These are phyloP conservation scores for Leccinum variabile DNA, from an alignment of 1,284 basidiomycete genomes.

Conservation along the genomic window DNA sequence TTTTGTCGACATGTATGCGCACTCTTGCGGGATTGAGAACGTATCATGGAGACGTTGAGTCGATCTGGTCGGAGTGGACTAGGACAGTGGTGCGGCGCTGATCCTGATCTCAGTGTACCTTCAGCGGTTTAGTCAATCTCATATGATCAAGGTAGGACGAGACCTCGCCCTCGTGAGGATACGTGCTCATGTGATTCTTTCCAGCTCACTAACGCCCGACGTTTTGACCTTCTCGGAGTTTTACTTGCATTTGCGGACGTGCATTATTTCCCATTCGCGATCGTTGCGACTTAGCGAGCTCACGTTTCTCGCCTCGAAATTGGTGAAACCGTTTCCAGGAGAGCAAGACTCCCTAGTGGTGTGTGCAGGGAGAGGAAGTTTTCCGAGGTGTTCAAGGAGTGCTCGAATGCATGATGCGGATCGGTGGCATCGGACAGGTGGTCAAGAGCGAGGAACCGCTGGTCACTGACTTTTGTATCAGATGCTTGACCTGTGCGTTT, in stretches of 20 bases:
- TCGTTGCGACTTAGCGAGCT: slow-evolving; percentile 55
- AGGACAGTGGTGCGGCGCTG: slow-evolving; percentile 49
- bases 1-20: slow-evolving; percentile 50
- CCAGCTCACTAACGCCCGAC: slow-evolving; percentile 23
- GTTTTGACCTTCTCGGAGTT: slow-evolving; percentile 43
- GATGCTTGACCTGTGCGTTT: slow-evolving; percentile 65
- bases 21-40: slow-evolving; percentile 44
- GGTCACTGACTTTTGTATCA: slow-evolving; percentile 53
- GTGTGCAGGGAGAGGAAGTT: slow-evolving; percentile 73
- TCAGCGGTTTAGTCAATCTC: slow-evolving; percentile 54
- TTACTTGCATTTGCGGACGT: slow-evolving; percentile 46
- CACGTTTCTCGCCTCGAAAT: slow-evolving; percentile 48
- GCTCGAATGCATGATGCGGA: slow-evolving; percentile 77
- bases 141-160: slow-evolving; percentile 47
- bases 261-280: slow-evolving; percentile 65
- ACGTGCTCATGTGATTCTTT: not conserved
- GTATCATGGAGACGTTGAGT: slow-evolving; percentile 42
- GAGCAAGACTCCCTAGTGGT: slow-evolving; percentile 63
- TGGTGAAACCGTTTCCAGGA: slow-evolving; percentile 42
- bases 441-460: slow-evolving; percentile 53
- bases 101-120: slow-evolving; percentile 56
- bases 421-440: slow-evolving; percentile 58
- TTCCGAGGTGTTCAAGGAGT: slow-evolving; percentile 75
- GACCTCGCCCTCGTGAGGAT: not conserved
- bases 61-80: slow-evolving; percentile 48